Evolutionary conservation across 2,329 filamentous ascomycete genomes (phyloP).

Genomic region (Alternaria atra): DNA sequence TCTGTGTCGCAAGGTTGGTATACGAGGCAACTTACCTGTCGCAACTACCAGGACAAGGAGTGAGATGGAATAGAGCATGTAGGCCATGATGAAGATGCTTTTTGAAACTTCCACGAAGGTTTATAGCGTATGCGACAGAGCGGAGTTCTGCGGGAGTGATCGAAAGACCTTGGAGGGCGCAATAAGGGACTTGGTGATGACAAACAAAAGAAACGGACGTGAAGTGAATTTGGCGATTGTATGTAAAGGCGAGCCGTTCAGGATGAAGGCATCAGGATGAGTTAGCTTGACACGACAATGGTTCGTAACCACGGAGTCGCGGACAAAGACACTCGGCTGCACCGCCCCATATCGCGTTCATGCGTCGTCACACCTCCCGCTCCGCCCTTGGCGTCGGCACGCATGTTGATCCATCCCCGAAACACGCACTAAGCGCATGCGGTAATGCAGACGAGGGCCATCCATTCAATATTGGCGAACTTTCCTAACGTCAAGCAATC

Average conservation of each 20-base stretch:
- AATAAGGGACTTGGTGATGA: constrained; percentile 8
- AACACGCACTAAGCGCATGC: constrained; percentile 34
- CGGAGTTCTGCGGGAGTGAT: constrained; percentile 30
- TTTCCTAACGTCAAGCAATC: constrained; percentile 24
- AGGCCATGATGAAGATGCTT: constrained; percentile 68
- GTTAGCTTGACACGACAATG: constrained; percentile 10
- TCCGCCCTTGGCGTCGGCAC: constrained; percentile 20
- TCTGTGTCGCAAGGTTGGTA: constrained; percentile 13
- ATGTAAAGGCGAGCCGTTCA: constrained; percentile 14
- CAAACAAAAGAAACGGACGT: constrained; percentile 22
- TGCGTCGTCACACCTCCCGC: constrained; percentile 24
- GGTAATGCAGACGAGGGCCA: constrained; percentile 39
- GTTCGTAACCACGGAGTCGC: constrained; percentile 16
- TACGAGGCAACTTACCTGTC: constrained; percentile 64
- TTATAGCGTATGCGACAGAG: constrained; percentile 14
- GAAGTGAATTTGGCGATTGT: constrained; percentile 10
- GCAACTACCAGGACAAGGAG: constrained; percentile 75
- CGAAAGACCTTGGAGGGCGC: constrained; percentile 13
- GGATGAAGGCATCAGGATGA: constrained; percentile 5
- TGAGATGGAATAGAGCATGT: constrained; percentile 80
- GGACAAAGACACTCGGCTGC: constrained; percentile 24
- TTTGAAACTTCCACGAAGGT: constrained; percentile 6
- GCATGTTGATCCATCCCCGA: constrained; percentile 33
- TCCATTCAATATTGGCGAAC: constrained; percentile 35
- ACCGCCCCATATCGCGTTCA: constrained; percentile 21